Conservation (phyloP, 495 filamentous ascomycete species). For the Clavariopsis aquatica region DNA sequence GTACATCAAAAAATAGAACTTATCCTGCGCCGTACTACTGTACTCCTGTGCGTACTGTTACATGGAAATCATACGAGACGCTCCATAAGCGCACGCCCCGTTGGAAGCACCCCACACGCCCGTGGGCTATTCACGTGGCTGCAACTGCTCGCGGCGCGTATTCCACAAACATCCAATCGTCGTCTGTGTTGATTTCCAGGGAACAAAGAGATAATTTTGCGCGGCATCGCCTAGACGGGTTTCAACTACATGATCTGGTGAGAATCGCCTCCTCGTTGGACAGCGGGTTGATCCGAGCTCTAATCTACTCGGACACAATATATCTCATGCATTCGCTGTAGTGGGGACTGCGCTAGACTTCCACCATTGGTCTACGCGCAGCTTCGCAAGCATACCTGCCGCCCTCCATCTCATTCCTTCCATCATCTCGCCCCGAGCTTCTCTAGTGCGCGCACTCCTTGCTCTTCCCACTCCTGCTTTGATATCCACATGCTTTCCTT, state of each 20-base stretch:
- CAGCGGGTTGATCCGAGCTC: not conserved
- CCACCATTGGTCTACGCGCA: slow-evolving; percentile 19
- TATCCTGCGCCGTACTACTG: too few relatives aligned
- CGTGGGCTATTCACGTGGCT: too few relatives aligned
- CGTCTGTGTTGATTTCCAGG: not conserved
- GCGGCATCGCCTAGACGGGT: not conserved
- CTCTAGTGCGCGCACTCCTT: slow-evolving; percentile 79
- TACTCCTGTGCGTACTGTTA: too few relatives aligned
- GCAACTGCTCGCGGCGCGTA: too few relatives aligned
- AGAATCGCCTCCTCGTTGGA: slow-evolving; percentile 18
- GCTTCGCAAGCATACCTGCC: not conserved
- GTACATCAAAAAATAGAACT: too few relatives aligned
- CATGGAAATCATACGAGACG: too few relatives aligned
- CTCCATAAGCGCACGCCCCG: too few relatives aligned
- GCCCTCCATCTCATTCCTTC: not conserved
- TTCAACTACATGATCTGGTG: slow-evolving; percentile 17
- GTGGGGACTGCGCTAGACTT: slow-evolving; percentile 10
- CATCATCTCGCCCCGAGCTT: slow-evolving; percentile 78
- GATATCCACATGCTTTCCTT: slow-evolving; percentile 99
- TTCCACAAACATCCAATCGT: not conserved
- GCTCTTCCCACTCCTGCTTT: slow-evolving; percentile 94
- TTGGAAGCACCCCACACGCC: too few relatives aligned
- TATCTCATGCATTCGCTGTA: not conserved
- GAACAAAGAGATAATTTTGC: not conserved
- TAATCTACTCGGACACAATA: slow-evolving; percentile 3